phyloP scores from a whole-genome alignment of 2,329 filamentous ascomycete species.

The Cordyceps javanica region DNA sequence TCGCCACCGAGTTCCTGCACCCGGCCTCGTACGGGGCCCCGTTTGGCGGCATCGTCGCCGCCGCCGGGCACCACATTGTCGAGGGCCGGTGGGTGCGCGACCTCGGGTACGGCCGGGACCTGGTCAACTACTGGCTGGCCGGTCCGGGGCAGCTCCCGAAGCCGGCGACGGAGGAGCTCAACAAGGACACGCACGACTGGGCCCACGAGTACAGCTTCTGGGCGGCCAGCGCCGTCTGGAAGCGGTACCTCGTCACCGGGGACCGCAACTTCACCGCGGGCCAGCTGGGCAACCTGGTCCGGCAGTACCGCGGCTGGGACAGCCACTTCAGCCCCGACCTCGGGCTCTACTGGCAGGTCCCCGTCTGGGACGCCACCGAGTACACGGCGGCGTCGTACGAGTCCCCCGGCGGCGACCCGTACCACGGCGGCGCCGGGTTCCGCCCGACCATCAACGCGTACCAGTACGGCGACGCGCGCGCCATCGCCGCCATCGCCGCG shows the following conservation, averaged over 20 bases:
- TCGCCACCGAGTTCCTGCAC: constrained; percentile 38
- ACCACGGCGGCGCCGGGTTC: constrained; percentile 34
- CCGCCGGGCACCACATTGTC: constrained; percentile 32
- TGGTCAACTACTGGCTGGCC: constrained; percentile 19
- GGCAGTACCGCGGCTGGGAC: constrained; percentile 34
- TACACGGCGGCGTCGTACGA: constrained; percentile 26
- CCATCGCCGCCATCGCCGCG: constrained; percentile 31
- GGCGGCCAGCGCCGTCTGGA: constrained; percentile 19
- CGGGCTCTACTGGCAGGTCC: constrained; percentile 36
- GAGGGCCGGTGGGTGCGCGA: constrained; percentile 35
- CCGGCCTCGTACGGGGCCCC: constrained; percentile 24
- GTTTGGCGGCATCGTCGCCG: constrained; percentile 18
- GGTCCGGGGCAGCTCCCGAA: constrained; percentile 17
- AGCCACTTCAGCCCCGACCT: constrained; percentile 26
- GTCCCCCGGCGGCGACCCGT: constrained; percentile 20
- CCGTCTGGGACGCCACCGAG: constrained; percentile 38
- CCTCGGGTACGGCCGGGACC: constrained; percentile 31
- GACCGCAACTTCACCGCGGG: constrained; percentile 28
- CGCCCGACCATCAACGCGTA: constrained; percentile 38
- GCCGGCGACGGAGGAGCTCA: constrained; percentile 13
- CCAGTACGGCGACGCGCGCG: constrained; percentile 36
- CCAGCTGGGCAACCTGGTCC: constrained; percentile 35
- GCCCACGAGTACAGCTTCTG: constrained; percentile 20
- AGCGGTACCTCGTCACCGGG: constrained; percentile 29
- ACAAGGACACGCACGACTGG: constrained; percentile 18